phyloP scores from a whole-genome alignment of 1,139 yeast genomes.

The Hansenula sp. region DNA sequence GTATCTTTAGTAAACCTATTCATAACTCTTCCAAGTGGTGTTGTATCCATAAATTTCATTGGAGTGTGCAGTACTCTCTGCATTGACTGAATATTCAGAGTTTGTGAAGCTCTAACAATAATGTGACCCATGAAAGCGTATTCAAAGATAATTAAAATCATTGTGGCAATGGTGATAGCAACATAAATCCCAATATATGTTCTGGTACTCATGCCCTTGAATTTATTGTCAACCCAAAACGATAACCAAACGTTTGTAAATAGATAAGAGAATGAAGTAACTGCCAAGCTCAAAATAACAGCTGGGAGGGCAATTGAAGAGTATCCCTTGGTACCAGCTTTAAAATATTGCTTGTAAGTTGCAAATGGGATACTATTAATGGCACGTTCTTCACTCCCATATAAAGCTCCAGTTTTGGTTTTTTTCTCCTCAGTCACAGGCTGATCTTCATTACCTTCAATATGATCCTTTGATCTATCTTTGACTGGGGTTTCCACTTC shows the following conservation, averaged over 20 bases:
- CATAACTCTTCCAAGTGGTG: conserved; percentile 67
- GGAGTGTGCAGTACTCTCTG: conserved; percentile 68
- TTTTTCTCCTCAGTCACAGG: too few species aligned
- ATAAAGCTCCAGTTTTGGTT: conserved; percentile 28
- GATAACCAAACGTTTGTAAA: conserved; percentile 81
- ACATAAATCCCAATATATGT: conserved; percentile 72
- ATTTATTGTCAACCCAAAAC: conserved; percentile 70
- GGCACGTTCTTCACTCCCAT: conserved; percentile 41
- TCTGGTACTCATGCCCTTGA: conserved; percentile 39
- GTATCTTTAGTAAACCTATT: conserved; percentile 80
- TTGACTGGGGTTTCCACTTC: conserved; percentile 24
- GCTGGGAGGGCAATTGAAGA: conserved; percentile 37
- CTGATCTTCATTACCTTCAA: conserved; percentile 23
- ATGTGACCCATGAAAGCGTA: conserved; percentile 53
- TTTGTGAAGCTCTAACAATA: conserved; percentile 41
- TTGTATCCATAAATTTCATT: conserved; percentile 62
- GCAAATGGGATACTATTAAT: conserved; percentile 38
- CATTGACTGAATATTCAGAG: conserved; percentile 49
- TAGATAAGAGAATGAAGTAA: conserved; percentile 51
- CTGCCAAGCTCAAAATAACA: conserved; percentile 32
- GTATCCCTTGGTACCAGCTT: conserved; percentile 37
- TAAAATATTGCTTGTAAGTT: conserved; percentile 47
- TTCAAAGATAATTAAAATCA: conserved; percentile 45
- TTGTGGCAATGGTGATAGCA: conserved; percentile 46
- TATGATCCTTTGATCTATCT: conserved; percentile 23